phyloP scores from a whole-genome alignment of 441 rosid genomes.

The Biscutella laevigata region DNA sequence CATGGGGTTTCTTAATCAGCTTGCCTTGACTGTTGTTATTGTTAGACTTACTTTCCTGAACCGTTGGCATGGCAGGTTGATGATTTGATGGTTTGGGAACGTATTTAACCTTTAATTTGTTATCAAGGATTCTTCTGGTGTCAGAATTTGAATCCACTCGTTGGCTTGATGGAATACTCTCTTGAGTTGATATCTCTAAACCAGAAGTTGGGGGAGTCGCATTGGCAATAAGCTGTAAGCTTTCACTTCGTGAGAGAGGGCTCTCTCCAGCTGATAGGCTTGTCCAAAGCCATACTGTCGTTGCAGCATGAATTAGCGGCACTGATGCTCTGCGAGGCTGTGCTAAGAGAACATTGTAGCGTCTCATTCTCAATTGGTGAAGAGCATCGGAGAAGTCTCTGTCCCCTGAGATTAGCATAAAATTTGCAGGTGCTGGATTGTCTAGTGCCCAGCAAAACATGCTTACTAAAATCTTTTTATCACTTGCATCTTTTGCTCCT shows the following conservation, averaged over 20 bases:
- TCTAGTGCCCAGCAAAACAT: too few species aligned
- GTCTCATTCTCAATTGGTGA: constrained; percentile 79
- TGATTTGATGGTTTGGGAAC: constrained; percentile 26
- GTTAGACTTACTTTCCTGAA: constrained; percentile 35
- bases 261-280: constrained; percentile 62
- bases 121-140: constrained; percentile 31
- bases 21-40: constrained; percentile 32
- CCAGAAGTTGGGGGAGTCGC: not conserved
- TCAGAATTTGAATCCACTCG: constrained; percentile 26
- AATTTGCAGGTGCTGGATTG: constrained; percentile 87
- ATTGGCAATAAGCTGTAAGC: constrained; percentile 30
- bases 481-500: constrained; percentile 96
- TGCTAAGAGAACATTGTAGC: constrained; percentile 81
- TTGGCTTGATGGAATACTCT: constrained; percentile 29
- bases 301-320: constrained; percentile 77
- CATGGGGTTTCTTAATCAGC: constrained; percentile 74
- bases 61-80: constrained; percentile 37
- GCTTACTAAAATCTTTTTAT: constrained; percentile 96
- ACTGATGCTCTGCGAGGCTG: constrained; percentile 75
- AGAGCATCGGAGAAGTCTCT: constrained; percentile 95
- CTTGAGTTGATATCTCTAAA: constrained; percentile 24
- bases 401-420: constrained; percentile 80
- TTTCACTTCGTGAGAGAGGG: constrained; percentile 49
- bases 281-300: constrained; percentile 83
- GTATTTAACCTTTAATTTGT: constrained; percentile 31